A percentile compares a stretch with the other conserved stretches of the same genome.
These are phyloP conservation scores for Venturiaceae sp. DNA, from an alignment of 2,329 filamentous ascomycete species.

Conservation along the genomic window DNA sequence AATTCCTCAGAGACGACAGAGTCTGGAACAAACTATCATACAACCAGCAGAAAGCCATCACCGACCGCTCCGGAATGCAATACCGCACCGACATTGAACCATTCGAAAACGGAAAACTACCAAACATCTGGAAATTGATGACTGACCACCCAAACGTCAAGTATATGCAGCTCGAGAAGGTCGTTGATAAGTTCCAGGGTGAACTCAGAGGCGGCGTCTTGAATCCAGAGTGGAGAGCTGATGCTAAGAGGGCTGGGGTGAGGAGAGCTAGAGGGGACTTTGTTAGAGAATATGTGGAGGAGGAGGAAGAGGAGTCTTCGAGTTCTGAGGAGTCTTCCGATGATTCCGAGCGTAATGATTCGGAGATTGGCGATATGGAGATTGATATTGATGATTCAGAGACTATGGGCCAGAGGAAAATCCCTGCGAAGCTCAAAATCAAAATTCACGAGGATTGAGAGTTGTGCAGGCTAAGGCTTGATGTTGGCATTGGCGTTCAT, in stretches of 20 bases:
- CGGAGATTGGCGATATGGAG: background rate
- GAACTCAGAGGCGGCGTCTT: slow-evolving; percentile 47
- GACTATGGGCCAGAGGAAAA: background rate
- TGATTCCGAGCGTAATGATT: background rate
- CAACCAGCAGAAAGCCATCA: slow-evolving; percentile 6
- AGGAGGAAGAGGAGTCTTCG: slow-evolving; percentile 43
- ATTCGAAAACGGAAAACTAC: background rate
- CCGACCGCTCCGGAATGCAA: slow-evolving; percentile 6
- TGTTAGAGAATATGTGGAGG: slow-evolving; percentile 35
- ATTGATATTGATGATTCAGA: background rate
- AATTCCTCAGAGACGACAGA: slow-evolving; percentile 8
- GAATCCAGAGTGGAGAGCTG: slow-evolving; percentile 45
- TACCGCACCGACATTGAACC: slow-evolving; percentile 6
- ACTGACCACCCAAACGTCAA: background rate
- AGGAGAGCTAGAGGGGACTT: slow-evolving; percentile 45
- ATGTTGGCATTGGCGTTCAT: background rate
- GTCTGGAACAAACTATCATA: slow-evolving; percentile 8
- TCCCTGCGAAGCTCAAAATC: background rate
- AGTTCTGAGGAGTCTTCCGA: slow-evolving; percentile 46
- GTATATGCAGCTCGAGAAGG: background rate
- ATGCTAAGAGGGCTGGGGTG: slow-evolving; percentile 43
- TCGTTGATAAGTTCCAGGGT: slow-evolving; percentile 40
- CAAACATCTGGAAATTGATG: background rate
- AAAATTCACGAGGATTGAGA: background rate
- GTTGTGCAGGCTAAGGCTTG: background rate